A percentile compares a stretch with the other conserved stretches of the same genome.
phyloP scores from a whole-genome alignment of 768 basidiomycete species.

The Podaxis mareebaensis region DNA sequence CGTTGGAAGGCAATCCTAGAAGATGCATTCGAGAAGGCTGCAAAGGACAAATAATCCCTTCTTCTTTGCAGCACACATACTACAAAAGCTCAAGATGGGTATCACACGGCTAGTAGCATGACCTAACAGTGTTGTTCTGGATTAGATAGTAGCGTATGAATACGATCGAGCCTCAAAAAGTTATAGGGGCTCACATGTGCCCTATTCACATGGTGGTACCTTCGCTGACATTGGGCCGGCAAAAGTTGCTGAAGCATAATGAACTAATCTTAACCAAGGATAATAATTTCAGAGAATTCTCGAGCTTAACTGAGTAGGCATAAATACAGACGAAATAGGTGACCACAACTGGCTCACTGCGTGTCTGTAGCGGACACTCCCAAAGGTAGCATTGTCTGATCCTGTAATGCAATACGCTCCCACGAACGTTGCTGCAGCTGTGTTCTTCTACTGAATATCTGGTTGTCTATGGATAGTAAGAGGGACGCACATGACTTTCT shows the following conservation, averaged over 20 bases:
- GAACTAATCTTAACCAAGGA: neutral
- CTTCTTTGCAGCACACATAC: neutral
- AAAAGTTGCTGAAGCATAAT: neutral
- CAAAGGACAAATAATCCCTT: neutral
- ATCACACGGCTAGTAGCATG: neutral
- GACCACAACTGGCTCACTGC: slow-evolving; percentile 22
- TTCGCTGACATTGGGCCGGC: neutral
- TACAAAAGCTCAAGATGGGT: neutral
- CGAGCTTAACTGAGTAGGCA: neutral
- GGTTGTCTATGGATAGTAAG: slow-evolving; percentile 5
- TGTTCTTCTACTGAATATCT: slow-evolving; percentile 20
- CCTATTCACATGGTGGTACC: neutral
- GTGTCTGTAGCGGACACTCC: slow-evolving; percentile 36
- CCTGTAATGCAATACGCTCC: slow-evolving; percentile 46
- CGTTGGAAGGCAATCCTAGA: neutral
- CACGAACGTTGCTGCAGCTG: slow-evolving; percentile 58
- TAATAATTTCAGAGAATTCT: neutral
- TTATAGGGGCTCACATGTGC: neutral
- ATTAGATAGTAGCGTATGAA: neutral
- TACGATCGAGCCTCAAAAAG: neutral
- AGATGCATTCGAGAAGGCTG: neutral
- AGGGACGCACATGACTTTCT: slow-evolving; percentile 52
- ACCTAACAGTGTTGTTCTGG: neutral
- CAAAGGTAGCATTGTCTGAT: slow-evolving; percentile 57
- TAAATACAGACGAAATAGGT: neutral